phyloP scores from a whole-genome alignment of 352 stramenopile genomes.

The Stramenopiles sp. region DNA sequence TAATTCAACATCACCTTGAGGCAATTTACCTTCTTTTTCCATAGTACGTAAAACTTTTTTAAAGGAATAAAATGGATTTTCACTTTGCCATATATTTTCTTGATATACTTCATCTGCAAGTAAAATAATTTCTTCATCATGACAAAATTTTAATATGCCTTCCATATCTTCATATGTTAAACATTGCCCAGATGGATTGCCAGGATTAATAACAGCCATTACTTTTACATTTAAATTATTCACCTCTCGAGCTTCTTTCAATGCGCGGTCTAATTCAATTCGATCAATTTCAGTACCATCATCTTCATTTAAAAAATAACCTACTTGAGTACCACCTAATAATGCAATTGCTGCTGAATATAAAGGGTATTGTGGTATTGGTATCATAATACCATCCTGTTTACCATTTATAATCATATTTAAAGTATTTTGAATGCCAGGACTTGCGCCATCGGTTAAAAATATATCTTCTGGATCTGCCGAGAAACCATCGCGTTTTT shows the following conservation, averaged over 20 bases:
- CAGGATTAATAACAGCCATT: conserved; percentile 97
- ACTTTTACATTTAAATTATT: conserved; percentile 71
- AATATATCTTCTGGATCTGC: conserved; percentile 35
- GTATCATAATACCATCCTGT: conserved; percentile 71
- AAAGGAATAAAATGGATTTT: conserved; percentile 77
- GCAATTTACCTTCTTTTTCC: conserved; percentile 30
- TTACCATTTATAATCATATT: conserved; percentile 60
- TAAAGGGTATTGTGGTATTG: conserved; percentile 97
- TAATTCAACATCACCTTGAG: conserved; percentile 69
- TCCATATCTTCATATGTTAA: conserved; percentile 59
- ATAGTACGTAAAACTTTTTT: conserved; percentile 77
- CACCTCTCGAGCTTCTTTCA: conserved; percentile 54
- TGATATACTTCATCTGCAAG: conserved; percentile 98
- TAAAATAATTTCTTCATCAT: conserved; percentile 75
- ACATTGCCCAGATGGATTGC: conserved; percentile 89
- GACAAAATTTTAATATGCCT: conserved; percentile 85
- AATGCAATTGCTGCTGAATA: conserved; percentile 92
- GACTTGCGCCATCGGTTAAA: not conserved
- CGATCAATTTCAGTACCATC: conserved; percentile 55
- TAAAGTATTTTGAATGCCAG: conserved; percentile 47
- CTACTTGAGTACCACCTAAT: conserved; percentile 70
- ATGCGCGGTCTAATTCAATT: conserved; percentile 50
- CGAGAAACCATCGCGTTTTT: conserved; percentile 58
- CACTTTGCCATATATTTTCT: conserved; percentile 79
- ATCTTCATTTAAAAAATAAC: conserved; percentile 93